Percentiles rank a stretch among this genome's conserved stretches.
These are phyloP conservation scores for Pyrus pyrifolia DNA, from an alignment of 306 rosid genomes.

Conservation along the genomic window DNA sequence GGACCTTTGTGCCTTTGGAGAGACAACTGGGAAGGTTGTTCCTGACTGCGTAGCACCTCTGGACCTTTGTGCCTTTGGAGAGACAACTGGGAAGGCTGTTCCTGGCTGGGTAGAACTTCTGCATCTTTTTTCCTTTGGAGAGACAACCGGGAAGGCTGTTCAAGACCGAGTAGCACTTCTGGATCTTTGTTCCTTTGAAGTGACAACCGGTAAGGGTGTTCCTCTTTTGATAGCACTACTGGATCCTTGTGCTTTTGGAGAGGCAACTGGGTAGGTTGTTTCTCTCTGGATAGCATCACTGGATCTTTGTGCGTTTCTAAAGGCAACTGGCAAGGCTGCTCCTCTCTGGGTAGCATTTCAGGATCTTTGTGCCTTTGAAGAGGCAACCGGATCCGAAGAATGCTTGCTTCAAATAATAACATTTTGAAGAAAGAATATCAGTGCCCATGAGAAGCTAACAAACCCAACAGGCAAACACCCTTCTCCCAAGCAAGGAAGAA, in stretches of 20 bases:
- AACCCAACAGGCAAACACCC: conserved; percentile 25
- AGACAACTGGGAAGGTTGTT: conserved; percentile 1
- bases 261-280: background rate
- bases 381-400: conserved; percentile 24
- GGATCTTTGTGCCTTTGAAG: conserved; percentile 21
- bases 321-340: conserved; percentile 2
- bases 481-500: conserved; percentile 20
- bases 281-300: background rate
- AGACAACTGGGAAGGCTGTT: background rate
- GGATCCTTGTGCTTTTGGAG: background rate
- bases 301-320: background rate
- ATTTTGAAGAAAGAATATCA: conserved; percentile 23
- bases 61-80: background rate
- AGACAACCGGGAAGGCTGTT: background rate
- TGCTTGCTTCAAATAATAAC: conserved; percentile 21
- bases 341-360: background rate
- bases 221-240: background rate
- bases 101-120: background rate
- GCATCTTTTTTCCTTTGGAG: background rate
- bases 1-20: conserved; percentile 16
- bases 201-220: background rate
- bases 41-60: background rate
- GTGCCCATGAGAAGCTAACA: conserved; percentile 23
- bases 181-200: background rate
- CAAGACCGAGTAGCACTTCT: background rate